Evolutionary conservation across 306 rosid species (phyloP).

Genomic region (Fragaria nilgerrensis): DNA sequence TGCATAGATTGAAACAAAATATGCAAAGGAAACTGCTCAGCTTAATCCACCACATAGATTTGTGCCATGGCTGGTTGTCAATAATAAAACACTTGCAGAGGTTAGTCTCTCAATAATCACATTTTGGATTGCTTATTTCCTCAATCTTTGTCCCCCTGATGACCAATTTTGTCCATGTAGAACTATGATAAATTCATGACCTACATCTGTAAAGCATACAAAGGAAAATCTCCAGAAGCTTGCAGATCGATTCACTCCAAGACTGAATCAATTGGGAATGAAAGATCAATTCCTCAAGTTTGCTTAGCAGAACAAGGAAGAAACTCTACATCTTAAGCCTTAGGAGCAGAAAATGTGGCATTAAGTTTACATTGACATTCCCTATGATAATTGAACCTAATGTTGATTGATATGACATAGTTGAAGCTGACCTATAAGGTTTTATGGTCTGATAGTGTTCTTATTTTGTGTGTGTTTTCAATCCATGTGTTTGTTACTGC

Average conservation of each 20-base stretch:
- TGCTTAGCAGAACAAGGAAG: constrained; percentile 32
- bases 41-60: constrained; percentile 68
- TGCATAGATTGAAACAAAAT: constrained; percentile 55
- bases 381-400: background rate
- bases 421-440: background rate
- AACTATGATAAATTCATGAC: background rate
- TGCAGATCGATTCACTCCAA: no score
- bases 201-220: no score
- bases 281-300: constrained; percentile 32
- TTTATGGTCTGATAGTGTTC: background rate
- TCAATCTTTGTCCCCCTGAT: constrained; percentile 8
- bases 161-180: constrained; percentile 30
- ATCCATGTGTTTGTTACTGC: background rate
- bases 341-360: constrained; percentile 6
- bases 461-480: background rate
- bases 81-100: constrained; percentile 69
- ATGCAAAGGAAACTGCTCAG: constrained; percentile 56
- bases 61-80: constrained; percentile 74
- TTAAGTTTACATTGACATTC: background rate
- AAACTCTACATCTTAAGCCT: constrained; percentile 29
- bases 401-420: background rate
- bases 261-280: constrained; percentile 20
- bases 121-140: constrained; percentile 1
- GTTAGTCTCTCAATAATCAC: constrained; percentile 27
- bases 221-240: no score